Evolutionary conservation across 352 stramenopile species (phyloP), one percentile per base, ranked within the genome.

Genomic region (Globisporangium solare): DNA sequence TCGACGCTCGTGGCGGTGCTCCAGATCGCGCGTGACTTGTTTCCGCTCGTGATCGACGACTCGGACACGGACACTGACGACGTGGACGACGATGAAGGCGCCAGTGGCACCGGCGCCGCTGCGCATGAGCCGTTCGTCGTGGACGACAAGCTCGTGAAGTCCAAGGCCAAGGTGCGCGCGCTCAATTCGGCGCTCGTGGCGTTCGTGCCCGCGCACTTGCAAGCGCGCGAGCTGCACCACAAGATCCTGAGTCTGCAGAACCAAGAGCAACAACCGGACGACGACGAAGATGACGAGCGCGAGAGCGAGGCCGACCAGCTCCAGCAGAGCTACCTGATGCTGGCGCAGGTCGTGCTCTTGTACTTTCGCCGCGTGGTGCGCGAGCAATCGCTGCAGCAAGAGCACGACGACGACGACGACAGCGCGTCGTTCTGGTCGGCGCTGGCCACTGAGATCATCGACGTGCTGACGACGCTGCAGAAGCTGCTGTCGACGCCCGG

Each of bases 401-500:
- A 83, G 14, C 66, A 79, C 51, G 53, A 51, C 11, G 59, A 68
- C 2, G 61, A 51, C 48, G 73, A 71, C 4, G 45, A 8, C 27
- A 35, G 27, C 27, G 10, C 27, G 27, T 35, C 42, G 42, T 91
- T 89, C 50, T 92, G 83, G 82, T 64, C 60, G 13, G 56, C 63
- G 39, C 51, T 95, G 1, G 64, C 70, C n/a, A 58, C 63, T 21
- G 64, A 77, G 12, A 79, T 81, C 12, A 86, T 93, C 41, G 83
- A 95, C 27, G 83, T 92, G 24, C 63, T 95, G 3, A 67, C 75
- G n/a, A 71, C 81, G 17, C 61, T 95, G 31, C 83, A 95, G 67
- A 78, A 92, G 57, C 67, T 95, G 54, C 62, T 96, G 56, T 93
- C 86, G 5, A 92, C 85, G 2, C 86, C 86, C 13, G 79, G 83